Conservation (phyloP, 2,329 filamentous ascomycete species). For the Rhytidhysteron rufulum region DNA sequence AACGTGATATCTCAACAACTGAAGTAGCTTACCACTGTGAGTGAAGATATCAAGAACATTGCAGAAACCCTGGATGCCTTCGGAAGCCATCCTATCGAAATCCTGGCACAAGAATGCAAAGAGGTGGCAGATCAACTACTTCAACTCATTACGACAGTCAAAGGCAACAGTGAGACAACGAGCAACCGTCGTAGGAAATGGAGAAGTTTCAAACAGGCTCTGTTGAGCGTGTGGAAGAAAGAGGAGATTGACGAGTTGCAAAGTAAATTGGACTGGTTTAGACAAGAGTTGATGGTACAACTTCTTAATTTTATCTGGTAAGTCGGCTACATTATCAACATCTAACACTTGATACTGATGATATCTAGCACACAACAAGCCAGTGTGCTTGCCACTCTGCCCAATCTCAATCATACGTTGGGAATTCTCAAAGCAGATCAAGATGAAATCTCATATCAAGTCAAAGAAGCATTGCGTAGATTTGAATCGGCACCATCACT, state of each 20-base stretch:
- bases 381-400: too few species aligned
- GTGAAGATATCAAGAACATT: conserved; percentile 4
- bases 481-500: too few species aligned
- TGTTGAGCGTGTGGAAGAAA: background rate
- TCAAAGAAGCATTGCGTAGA: too few species aligned
- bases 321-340: too few species aligned
- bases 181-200: too few species aligned
- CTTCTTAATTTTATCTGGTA: too few species aligned
- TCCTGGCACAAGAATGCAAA: background rate
- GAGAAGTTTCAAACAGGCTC: background rate
- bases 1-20: conserved; percentile 1
- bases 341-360: too few species aligned
- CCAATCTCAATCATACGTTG: too few species aligned
- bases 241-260: background rate
- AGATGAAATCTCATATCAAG: too few species aligned
- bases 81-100: background rate
- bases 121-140: background rate
- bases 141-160: background rate
- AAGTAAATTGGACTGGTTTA: background rate
- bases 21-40: background rate
- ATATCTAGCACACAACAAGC: too few species aligned
- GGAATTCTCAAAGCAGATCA: too few species aligned
- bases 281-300: background rate
- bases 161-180: background rate
- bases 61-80: background rate